phyloP scores from a whole-genome alignment of 2,329 filamentous ascomycete genomes.

The Nectriaceae sp. region DNA sequence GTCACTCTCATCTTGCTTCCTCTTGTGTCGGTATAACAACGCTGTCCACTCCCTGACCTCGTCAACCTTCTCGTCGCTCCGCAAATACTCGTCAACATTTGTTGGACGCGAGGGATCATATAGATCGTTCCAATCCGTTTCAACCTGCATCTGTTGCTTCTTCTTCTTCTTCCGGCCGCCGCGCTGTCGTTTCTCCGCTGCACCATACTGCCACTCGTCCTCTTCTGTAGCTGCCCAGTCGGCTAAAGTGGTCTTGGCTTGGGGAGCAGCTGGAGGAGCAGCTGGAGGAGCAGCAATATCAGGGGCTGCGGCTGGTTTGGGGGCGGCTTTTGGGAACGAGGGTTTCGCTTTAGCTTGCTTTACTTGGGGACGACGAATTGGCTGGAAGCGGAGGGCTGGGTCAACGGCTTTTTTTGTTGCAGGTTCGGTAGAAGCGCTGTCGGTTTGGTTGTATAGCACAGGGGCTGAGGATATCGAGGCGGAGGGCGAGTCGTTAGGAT shows the following conservation, averaged over 20 bases:
- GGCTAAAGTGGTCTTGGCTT: constrained; percentile 69
- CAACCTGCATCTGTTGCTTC: constrained; percentile 57
- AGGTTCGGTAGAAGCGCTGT: constrained; percentile 45
- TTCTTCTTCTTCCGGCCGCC: constrained; percentile 80
- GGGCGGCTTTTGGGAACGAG: constrained; percentile 51
- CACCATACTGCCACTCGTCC: constrained; percentile 76
- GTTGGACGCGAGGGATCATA: constrained; percentile 85
- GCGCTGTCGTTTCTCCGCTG: constrained; percentile 67
- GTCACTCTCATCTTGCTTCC: constrained; percentile 43
- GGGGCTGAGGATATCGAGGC: constrained; percentile 78
- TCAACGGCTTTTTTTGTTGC: constrained; percentile 61
- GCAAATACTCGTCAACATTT: constrained; percentile 80
- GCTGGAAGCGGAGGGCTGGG: constrained; percentile 78
- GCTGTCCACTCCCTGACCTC: constrained; percentile 87
- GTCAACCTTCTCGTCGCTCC: constrained; percentile 78
- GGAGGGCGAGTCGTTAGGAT: constrained; percentile 51
- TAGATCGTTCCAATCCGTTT: constrained; percentile 87
- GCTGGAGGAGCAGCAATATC: constrained; percentile 34
- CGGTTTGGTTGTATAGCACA: constrained; percentile 66
- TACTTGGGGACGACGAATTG: constrained; percentile 74
- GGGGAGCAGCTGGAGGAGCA: constrained; percentile 35
- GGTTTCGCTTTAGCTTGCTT: constrained; percentile 63
- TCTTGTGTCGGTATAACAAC: constrained; percentile 71
- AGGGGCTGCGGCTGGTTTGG: constrained; percentile 30
- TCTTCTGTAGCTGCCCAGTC: constrained; percentile 79